Evolutionary conservation across 805 yeast genomes (phyloP).

Genomic region (Wickerhamia fluorescens): DNA sequence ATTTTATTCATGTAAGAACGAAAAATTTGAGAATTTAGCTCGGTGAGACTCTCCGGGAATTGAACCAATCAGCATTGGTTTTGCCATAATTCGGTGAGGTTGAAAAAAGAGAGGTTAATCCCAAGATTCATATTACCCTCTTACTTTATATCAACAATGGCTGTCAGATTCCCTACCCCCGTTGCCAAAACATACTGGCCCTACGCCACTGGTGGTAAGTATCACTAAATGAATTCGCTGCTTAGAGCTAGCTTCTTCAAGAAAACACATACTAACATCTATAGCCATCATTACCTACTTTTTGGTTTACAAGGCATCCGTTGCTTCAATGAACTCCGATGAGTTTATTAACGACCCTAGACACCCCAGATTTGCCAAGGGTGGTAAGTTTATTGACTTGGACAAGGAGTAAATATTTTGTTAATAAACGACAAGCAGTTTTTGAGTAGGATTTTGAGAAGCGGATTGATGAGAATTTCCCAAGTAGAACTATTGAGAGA

Average conservation of each 20-base stretch:
- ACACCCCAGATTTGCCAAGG: conserved; percentile 75
- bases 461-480: no score
- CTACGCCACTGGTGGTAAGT: conserved; percentile 76
- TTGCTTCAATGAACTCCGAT: conserved; percentile 60
- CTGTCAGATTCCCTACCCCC: conserved; percentile 43
- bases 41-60: no score
- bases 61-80: no score
- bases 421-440: no score
- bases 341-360: conserved; percentile 93
- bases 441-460: no score
- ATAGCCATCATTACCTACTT: conserved; percentile 57
- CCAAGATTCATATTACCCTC: no score
- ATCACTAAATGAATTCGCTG: conserved; percentile 1
- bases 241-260: conserved; percentile 1
- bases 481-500: no score
- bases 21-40: no score
- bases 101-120: no score
- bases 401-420: conserved; percentile 12
- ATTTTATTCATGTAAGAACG: no score
- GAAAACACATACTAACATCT: conserved; percentile 15
- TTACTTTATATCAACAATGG: conserved; percentile 17
- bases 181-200: conserved; percentile 78
- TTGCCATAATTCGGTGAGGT: no score
- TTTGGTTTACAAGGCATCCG: conserved; percentile 62
- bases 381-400: conserved; percentile 36